Evolutionary conservation across 768 basidiomycete species (phyloP), one percentile per base, ranked within the genome.

Genomic region (Amanita muscaria): DNA sequence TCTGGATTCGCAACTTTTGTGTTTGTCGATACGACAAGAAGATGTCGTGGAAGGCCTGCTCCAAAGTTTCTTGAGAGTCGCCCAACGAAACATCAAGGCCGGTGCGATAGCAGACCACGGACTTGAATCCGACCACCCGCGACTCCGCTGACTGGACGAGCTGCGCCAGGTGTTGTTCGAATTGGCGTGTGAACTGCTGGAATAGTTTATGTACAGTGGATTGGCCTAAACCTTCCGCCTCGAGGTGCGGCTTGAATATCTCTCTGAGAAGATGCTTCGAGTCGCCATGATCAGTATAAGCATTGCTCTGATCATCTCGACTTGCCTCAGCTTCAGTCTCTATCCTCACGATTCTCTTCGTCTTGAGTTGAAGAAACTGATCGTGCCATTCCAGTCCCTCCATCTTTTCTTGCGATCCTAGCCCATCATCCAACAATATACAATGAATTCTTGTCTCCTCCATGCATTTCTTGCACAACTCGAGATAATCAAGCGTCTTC

Each of bases 71-170:
- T 9, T 45, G 49, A 2, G 56, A 51, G 9, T 59, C 51, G 14
- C 51, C 49, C 0, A 62, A 48, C 2, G 61, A 54, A 21, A 89
- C 67, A 52, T 78, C 67, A 35, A 89, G 64, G 2, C 87, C 87
- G 0, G 84, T 83, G 38, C 87, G 76, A 56, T 89, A 88, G 60
- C 84, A 85, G 1, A 77, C 69, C 34, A 87, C 72, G 8, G 83
- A 85, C 58, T 89, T 88, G 70, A 86, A 84, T 1, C 72, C 77
- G 1, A 64, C 83, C 8, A 86, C 80, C 24, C 67, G 61, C 0
- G 61, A 53, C 47, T 81, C 69, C 4, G 30, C 8, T 9, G 36
- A 29, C 14, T 30, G 44, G 2, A 76, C 77, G 43, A 57, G 54
- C 0, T 57, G 47, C 0, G 40, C 53, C 38, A 86, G 63, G 6